A percentile compares a stretch with the other conserved stretches of the same genome.
These are phyloP conservation scores for Neurospora hispaniola DNA, from an alignment of 495 filamentous ascomycete species.

Conservation along the genomic window DNA sequence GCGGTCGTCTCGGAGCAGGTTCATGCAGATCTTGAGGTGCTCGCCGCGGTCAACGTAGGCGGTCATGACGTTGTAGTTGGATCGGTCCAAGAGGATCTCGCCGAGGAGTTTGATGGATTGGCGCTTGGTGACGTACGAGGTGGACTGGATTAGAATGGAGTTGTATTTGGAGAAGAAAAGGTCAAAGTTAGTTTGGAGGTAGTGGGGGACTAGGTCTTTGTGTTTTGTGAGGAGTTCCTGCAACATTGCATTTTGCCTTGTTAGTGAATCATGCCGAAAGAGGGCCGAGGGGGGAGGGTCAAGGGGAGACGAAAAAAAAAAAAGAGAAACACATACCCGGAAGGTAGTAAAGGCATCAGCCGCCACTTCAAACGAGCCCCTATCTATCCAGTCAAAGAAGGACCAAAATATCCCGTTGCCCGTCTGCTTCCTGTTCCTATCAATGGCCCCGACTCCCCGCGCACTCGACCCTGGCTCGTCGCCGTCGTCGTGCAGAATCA, in stretches of 20 bases:
- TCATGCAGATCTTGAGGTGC: slow-evolving; percentile 97
- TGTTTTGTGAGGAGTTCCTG: slow-evolving; percentile 92
- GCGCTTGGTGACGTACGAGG: slow-evolving; percentile 94
- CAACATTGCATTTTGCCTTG: no score
- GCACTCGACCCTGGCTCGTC: slow-evolving; percentile 40
- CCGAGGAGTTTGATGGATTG: slow-evolving; percentile 97
- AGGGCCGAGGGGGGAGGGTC: no score
- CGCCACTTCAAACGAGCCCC: slow-evolving; percentile 88
- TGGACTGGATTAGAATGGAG: slow-evolving; percentile 72
- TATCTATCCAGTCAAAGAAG: slow-evolving; percentile 97
- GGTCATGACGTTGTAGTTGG: slow-evolving; percentile 98
- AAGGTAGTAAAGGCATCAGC: slow-evolving; percentile 98
- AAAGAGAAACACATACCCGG: slow-evolving; percentile 45
- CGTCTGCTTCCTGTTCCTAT: slow-evolving; percentile 52
- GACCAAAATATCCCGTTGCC: slow-evolving; percentile 86
- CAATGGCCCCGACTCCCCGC: slow-evolving; percentile 52
- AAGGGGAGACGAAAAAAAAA: neutral
- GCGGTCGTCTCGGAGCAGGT: slow-evolving; percentile 81
- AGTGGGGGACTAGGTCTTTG: slow-evolving; percentile 77
- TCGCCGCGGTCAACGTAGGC: slow-evolving; percentile 90
- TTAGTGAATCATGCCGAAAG: no score
- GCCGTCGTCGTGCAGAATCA: slow-evolving; percentile 88
- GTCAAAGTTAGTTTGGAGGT: slow-evolving; percentile 77
- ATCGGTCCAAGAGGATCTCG: slow-evolving; percentile 85
- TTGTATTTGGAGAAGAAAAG: slow-evolving; percentile 91